A percentile compares a stretch with the other conserved stretches of the same genome.
These are phyloP conservation scores for Mycoemilia scoparia DNA, from an alignment of 192 early-diverging fungal species.

Conservation along the genomic window DNA sequence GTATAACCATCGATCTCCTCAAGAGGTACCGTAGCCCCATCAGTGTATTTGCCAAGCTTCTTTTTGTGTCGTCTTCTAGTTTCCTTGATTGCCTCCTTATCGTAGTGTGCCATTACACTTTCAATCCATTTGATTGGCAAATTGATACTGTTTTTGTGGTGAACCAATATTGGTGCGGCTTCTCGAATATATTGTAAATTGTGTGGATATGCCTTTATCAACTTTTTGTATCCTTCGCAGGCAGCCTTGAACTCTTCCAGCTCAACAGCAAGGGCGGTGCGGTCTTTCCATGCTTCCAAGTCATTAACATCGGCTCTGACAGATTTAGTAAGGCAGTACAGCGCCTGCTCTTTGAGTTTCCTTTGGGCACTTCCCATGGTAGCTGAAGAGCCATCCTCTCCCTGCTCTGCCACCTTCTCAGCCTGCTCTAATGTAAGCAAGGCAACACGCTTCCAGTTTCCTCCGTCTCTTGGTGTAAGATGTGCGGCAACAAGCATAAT, in stretches of 20 bases:
- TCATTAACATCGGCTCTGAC: slow-evolving; percentile 43
- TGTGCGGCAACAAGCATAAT: slow-evolving; percentile 82
- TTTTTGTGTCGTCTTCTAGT: background rate
- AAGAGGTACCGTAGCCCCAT: slow-evolving; percentile 21
- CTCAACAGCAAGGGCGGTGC: slow-evolving; percentile 42
- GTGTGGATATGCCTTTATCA: slow-evolving; percentile 43
- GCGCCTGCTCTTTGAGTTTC: slow-evolving; percentile 45
- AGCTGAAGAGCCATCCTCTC: slow-evolving; percentile 3
- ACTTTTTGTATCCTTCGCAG: slow-evolving; percentile 31
- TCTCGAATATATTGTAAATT: slow-evolving; percentile 46
- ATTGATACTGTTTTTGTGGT: slow-evolving; percentile 17
- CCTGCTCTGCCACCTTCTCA: background rate
- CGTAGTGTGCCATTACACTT: slow-evolving; percentile 23
- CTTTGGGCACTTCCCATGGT: slow-evolving; percentile 30
- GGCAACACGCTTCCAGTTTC: slow-evolving; percentile 71
- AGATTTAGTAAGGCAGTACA: slow-evolving; percentile 66
- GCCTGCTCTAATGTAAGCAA: slow-evolving; percentile 41
- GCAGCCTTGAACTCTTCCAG: slow-evolving; percentile 30
- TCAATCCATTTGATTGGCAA: slow-evolving; percentile 17
- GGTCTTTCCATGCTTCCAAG: slow-evolving; percentile 47
- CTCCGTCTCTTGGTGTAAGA: slow-evolving; percentile 46
- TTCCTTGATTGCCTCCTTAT: slow-evolving; percentile 38
- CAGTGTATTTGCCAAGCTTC: slow-evolving; percentile 10
- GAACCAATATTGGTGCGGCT: slow-evolving; percentile 37
- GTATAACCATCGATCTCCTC: slow-evolving; percentile 41